Percentiles rank a stretch among this genome's conserved stretches.
Conservation (phyloP, 2,329 filamentous ascomycete genomes). For the Microdochium paspali region DNA sequence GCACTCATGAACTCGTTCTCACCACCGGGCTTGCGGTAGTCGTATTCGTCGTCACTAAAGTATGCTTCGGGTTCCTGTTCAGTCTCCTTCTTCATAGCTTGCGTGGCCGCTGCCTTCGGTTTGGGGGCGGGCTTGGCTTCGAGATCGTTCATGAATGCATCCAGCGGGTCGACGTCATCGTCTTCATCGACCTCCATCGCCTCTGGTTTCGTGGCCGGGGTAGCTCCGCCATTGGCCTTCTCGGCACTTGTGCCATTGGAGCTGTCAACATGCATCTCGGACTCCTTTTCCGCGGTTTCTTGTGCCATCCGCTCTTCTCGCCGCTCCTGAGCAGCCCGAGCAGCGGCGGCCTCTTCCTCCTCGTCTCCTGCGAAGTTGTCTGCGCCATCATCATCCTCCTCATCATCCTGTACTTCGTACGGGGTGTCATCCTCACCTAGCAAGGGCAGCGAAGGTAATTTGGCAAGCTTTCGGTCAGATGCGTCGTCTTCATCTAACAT, state of each 20-base stretch:
- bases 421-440: constrained; percentile 51
- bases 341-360: constrained; percentile 79
- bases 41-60: constrained; percentile 76
- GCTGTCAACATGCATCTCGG: constrained; percentile 29
- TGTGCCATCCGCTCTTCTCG: constrained; percentile 60
- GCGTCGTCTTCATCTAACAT: constrained; percentile 85
- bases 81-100: constrained; percentile 29
- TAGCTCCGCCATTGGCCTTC: constrained; percentile 13
- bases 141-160: constrained; percentile 87
- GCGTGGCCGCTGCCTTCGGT: constrained; percentile 14
- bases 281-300: constrained; percentile 38
- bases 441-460: constrained; percentile 69
- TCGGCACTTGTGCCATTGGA: constrained; percentile 10
- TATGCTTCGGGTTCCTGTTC: constrained; percentile 70
- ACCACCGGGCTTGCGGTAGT: constrained; percentile 36
- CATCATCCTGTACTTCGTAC: constrained; percentile 50
- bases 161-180: constrained; percentile 77
- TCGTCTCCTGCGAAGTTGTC: constrained; percentile 75
- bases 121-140: constrained; percentile 31
- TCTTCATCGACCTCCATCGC: constrained; percentile 56
- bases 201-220: constrained; percentile 19
- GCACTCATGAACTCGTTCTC: constrained; percentile 40
- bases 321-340: constrained; percentile 75
- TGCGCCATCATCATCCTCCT: constrained; percentile 64
- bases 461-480: constrained; percentile 79